Percentiles rank a stretch among this genome's conserved stretches.
Evolutionary conservation across 2,329 filamentous ascomycete genomes (phyloP).

Genomic region (Ophiostoma piceae): DNA sequence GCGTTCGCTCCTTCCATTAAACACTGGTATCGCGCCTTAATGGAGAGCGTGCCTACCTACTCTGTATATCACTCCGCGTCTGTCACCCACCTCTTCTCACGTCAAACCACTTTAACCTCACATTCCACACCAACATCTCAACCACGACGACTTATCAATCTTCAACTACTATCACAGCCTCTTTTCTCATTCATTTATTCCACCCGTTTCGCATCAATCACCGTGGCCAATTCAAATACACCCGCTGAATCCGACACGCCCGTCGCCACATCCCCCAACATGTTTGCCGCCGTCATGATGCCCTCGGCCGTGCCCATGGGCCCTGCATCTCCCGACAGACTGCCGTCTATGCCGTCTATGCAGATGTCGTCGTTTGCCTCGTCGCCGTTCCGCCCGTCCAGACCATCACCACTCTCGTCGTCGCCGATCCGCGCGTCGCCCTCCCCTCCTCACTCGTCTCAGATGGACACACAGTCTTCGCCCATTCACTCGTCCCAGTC

Average conservation of each 20-base stretch:
- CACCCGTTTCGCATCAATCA: background rate
- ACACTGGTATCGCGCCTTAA: background rate
- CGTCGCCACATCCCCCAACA: conserved; percentile 17
- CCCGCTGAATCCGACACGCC: conserved; percentile 7
- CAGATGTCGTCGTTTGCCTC: conserved; percentile 39
- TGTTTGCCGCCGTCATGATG: conserved; percentile 25
- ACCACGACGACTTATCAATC: background rate
- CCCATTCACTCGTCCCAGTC: conserved; percentile 30
- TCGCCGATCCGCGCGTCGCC: conserved; percentile 53
- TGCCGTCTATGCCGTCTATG: conserved; percentile 43
- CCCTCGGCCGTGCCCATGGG: conserved; percentile 20
- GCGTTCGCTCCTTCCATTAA: conserved; percentile 5
- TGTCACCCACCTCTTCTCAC: background rate
- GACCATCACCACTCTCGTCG: conserved; percentile 55
- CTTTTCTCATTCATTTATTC: background rate
- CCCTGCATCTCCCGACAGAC: conserved; percentile 35
- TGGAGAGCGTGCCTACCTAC: background rate
- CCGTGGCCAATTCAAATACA: background rate
- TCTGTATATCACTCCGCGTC: background rate
- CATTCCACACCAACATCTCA: background rate
- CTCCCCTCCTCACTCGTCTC: conserved; percentile 27
- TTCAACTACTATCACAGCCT: background rate
- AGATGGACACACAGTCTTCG: conserved; percentile 42
- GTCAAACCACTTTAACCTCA: background rate
- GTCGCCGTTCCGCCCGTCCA: conserved; percentile 40